phyloP scores from a whole-genome alignment of 2,329 filamentous ascomycete species.

The Fusarium lyarnte region DNA sequence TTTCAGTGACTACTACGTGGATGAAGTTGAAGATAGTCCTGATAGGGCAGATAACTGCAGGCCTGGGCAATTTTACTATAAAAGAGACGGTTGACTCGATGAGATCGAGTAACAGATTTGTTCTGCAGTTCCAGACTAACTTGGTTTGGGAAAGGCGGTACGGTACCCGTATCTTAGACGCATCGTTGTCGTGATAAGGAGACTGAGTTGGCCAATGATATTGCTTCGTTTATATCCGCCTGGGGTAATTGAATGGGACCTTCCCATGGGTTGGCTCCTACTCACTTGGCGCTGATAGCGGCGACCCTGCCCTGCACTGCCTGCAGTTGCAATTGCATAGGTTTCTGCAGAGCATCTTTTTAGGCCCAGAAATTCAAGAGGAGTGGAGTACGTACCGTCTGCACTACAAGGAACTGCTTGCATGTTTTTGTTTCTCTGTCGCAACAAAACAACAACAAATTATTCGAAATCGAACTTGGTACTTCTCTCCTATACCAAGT shows the following conservation, averaged over 20 bases:
- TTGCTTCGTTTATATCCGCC: conserved; percentile 16
- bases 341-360: conserved; percentile 17
- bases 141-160: conserved; percentile 2
- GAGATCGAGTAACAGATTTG: conserved; percentile 54
- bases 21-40: conserved; percentile 13
- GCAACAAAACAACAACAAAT: neutral
- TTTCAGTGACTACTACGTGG: conserved; percentile 19
- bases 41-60: conserved; percentile 27
- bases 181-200: conserved; percentile 33
- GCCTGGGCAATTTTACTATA: conserved; percentile 13
- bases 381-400: neutral
- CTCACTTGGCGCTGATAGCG: conserved; percentile 27
- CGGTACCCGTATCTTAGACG: conserved; percentile 33
- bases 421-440: neutral
- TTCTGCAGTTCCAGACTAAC: conserved; percentile 26
- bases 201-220: conserved; percentile 23
- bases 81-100: conserved; percentile 53
- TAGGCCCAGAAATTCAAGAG: conserved; percentile 10
- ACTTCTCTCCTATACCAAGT: neutral
- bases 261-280: conserved; percentile 25
- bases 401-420: neutral
- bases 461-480: neutral
- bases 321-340: neutral
- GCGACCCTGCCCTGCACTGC: neutral
- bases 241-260: conserved; percentile 34